These are phyloP conservation scores for Setaria viridis DNA, from an alignment of 202 grass and related monocot genomes.

Conservation along the genomic window DNA sequence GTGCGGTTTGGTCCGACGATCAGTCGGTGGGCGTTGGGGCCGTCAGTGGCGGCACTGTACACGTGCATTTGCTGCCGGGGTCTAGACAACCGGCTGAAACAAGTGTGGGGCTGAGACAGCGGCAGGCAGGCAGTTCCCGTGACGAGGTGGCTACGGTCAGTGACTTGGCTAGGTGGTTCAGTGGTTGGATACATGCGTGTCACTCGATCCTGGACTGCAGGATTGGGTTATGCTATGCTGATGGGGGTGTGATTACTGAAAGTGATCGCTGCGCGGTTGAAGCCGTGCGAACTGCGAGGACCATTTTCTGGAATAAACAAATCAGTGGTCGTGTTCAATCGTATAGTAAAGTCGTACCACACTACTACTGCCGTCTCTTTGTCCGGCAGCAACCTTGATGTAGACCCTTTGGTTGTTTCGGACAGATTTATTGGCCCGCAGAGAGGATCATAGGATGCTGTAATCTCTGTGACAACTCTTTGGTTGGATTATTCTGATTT, in stretches of 20 bases:
- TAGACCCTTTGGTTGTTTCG: conserved; percentile 12
- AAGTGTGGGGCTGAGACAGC: conserved; percentile 10
- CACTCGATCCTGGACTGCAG: not conserved
- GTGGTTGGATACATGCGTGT: conserved; percentile 11
- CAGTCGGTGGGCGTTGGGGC: not conserved
- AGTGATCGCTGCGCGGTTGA: not conserved
- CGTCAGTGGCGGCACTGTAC: not conserved
- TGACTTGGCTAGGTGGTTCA: conserved; percentile 7
- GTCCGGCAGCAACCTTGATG: conserved; percentile 13
- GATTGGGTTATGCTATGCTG: not conserved
- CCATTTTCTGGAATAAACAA: not conserved
- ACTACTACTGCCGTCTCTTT: not conserved
- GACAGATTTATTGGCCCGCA: not conserved
- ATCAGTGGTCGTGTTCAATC: not conserved
- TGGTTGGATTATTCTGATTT: not conserved
- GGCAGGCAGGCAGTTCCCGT: not conserved
- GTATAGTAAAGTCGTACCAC: not conserved
- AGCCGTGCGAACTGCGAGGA: not conserved
- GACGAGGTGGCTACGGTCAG: conserved; percentile 20
- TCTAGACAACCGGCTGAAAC: not conserved
- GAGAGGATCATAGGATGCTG: not conserved
- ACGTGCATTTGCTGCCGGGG: conserved; percentile 29
- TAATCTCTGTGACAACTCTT: not conserved
- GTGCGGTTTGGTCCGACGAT: not conserved
- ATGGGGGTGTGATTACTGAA: conserved; percentile 25